phyloP scores from a whole-genome alignment of 352 stramenopile species.

The Phytophthora citrophthora region DNA sequence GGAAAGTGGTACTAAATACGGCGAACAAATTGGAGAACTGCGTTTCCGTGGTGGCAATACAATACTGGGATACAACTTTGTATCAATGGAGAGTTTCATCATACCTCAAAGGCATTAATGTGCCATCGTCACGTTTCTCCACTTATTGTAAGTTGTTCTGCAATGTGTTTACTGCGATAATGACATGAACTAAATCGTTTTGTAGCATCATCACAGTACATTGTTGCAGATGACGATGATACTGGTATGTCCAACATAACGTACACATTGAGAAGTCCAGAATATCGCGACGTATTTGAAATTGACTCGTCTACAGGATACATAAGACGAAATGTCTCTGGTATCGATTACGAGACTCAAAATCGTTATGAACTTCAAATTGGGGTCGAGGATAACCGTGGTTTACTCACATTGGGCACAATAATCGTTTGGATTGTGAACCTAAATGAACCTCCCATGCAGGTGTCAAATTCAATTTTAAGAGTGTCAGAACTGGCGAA shows the following conservation, averaged over 20 bases:
- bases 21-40: slow-evolving; percentile 19
- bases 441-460: slow-evolving; percentile 34
- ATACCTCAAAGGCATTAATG: slow-evolving; percentile 23
- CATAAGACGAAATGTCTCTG: slow-evolving; percentile 14
- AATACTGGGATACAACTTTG: slow-evolving; percentile 31
- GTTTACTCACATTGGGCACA: slow-evolving; percentile 12
- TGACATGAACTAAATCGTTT: background rate
- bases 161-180: background rate
- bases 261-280: slow-evolving; percentile 14
- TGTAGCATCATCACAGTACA: slow-evolving; percentile 22
- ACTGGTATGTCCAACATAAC: slow-evolving; percentile 9
- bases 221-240: slow-evolving; percentile 36
- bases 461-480: slow-evolving; percentile 17
- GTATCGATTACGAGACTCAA: slow-evolving; percentile 41
- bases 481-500: slow-evolving; percentile 27
- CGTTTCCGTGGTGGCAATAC: slow-evolving; percentile 23
- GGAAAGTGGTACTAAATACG: slow-evolving; percentile 38
- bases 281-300: slow-evolving; percentile 23
- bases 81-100: slow-evolving; percentile 24
- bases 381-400: slow-evolving; percentile 19
- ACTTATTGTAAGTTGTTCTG: slow-evolving; percentile 34
- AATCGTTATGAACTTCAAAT: slow-evolving; percentile 38
- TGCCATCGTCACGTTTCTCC: slow-evolving; percentile 23
- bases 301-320: slow-evolving; percentile 33
- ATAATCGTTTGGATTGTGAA: slow-evolving; percentile 42